Evolutionary conservation across 768 basidiomycete species (phyloP).

Genomic region (Macrolepiota dolichaula): DNA sequence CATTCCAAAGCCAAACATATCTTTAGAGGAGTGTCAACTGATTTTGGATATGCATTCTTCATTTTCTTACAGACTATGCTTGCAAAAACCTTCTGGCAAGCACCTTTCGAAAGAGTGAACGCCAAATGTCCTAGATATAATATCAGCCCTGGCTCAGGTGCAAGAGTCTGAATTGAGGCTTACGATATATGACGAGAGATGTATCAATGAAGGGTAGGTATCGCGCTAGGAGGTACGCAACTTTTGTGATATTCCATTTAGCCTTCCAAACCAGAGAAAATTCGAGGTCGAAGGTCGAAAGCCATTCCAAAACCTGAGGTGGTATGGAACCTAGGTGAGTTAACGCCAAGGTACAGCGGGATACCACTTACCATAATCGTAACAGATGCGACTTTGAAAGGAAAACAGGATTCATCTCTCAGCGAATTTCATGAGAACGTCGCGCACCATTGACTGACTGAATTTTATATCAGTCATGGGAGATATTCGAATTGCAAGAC

Average conservation of each 20-base stretch:
- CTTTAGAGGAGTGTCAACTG: not conserved
- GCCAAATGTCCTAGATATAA: too few relatives aligned
- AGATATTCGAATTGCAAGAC: not conserved
- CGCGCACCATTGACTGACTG: not conserved
- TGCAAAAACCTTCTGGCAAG: not conserved
- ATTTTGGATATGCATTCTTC: not conserved
- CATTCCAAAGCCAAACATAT: not conserved
- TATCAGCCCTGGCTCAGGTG: too few relatives aligned
- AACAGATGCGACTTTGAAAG: not conserved
- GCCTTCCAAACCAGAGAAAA: conserved; percentile 20
- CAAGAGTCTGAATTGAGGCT: not conserved
- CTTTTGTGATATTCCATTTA: conserved; percentile 19
- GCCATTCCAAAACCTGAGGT: conserved; percentile 15
- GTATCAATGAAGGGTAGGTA: conserved; percentile 24
- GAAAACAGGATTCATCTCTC: too few relatives aligned
- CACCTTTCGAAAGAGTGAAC: not conserved
- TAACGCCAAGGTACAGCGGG: not conserved
- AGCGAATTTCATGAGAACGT: not conserved
- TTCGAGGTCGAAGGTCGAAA: conserved; percentile 20
- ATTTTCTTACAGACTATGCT: not conserved
- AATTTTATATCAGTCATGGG: not conserved
- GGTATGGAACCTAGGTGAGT: not conserved
- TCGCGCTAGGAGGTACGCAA: conserved; percentile 23
- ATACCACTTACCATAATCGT: not conserved
- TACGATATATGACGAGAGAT: conserved; percentile 15